phyloP scores from a whole-genome alignment of 352 stramenopile species.

The Plasmopara viticola region DNA sequence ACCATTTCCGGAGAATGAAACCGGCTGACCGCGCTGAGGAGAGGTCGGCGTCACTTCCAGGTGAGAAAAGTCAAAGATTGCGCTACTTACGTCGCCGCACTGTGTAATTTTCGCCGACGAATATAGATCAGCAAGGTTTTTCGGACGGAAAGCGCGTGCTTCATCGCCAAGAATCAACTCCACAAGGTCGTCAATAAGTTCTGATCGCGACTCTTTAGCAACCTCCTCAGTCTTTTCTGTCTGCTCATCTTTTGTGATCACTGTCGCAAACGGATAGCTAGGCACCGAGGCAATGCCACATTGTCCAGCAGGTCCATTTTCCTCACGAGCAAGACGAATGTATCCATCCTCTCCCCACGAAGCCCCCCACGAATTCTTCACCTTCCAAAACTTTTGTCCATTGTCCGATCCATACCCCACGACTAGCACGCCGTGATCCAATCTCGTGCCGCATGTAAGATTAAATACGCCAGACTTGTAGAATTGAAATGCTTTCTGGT shows the following conservation, averaged over 20 bases:
- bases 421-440: slow-evolving; percentile 93
- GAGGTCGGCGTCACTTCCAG: slow-evolving; percentile 54
- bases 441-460: slow-evolving; percentile 37
- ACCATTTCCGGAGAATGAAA: slow-evolving; percentile 65
- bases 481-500: slow-evolving; percentile 75
- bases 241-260: slow-evolving; percentile 17
- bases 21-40: slow-evolving; percentile 70
- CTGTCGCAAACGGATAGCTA: slow-evolving; percentile 57
- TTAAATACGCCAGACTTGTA: slow-evolving; percentile 75
- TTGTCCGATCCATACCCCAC: slow-evolving; percentile 89
- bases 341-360: slow-evolving; percentile 87
- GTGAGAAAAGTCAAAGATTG: slow-evolving; percentile 60
- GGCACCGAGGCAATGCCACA: slow-evolving; percentile 90
- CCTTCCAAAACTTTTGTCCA: slow-evolving; percentile 90
- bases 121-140: slow-evolving; percentile 32
- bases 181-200: slow-evolving; percentile 8
- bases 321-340: slow-evolving; percentile 74
- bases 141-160: slow-evolving; percentile 20
- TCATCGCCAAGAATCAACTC: slow-evolving; percentile 30
- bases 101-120: slow-evolving; percentile 75
- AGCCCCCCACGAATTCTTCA: slow-evolving; percentile 92
- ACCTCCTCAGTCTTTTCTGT: slow-evolving; percentile 1
- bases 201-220: slow-evolving; percentile 11
- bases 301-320: slow-evolving; percentile 89
- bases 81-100: slow-evolving; percentile 61